Percentiles rank a stretch among this genome's conserved stretches.
These are phyloP conservation scores for Oryza glaberrima DNA, from an alignment of 176 grass and related monocot genomes.

Conservation along the genomic window DNA sequence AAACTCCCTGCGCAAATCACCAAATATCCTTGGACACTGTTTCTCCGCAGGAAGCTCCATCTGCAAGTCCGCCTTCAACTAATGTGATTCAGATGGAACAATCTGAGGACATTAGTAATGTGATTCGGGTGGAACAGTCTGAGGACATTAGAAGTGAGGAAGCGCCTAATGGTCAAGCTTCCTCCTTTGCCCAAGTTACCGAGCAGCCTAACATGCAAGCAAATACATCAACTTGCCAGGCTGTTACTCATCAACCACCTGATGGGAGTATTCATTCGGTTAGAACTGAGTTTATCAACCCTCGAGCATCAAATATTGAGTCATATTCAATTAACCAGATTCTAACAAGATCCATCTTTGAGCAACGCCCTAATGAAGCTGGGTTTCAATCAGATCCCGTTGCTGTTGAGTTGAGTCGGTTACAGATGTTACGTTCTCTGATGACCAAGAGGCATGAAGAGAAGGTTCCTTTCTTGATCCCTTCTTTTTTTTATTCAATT, in stretches of 20 bases:
- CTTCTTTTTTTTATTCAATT: not conserved
- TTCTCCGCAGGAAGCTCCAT: conserved; percentile 42
- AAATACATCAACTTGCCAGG: conserved; percentile 21
- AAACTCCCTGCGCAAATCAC: not conserved
- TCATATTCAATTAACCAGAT: conserved; percentile 23
- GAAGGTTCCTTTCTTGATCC: conserved; percentile 50
- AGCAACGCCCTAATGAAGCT: conserved; percentile 30
- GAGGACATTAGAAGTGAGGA: conserved; percentile 18
- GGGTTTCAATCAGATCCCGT: conserved; percentile 24
- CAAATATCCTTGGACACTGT: not conserved
- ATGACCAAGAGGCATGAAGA: conserved; percentile 42
- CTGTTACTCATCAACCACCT: conserved; percentile 23
- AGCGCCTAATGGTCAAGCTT: conserved; percentile 16
- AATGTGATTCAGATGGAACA: conserved; percentile 25
- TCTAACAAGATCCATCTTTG: conserved; percentile 16
- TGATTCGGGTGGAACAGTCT: conserved; percentile 21
- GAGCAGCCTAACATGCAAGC: conserved; percentile 24
- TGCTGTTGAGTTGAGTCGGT: conserved; percentile 40
- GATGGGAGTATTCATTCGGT: conserved; percentile 23
- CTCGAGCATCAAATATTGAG: conserved; percentile 34
- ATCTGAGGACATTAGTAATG: conserved; percentile 19
- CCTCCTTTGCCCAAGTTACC: conserved; percentile 22
- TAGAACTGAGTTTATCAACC: conserved; percentile 29
- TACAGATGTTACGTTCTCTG: conserved; percentile 34
- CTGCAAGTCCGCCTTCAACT: conserved; percentile 32